Conservation (phyloP, 1,139 yeast species). For the Candida labiduridarum region DNA sequence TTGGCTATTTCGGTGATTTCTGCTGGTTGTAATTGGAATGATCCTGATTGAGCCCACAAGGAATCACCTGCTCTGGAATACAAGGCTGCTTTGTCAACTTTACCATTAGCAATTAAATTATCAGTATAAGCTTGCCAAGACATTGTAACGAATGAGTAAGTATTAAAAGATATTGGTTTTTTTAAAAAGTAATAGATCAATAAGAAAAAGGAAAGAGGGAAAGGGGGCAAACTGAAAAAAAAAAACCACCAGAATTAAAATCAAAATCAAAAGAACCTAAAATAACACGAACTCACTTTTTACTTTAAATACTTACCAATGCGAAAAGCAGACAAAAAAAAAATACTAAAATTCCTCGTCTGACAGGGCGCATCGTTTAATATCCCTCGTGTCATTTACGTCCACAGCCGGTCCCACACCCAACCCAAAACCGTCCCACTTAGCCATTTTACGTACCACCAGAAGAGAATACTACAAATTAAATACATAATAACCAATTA, state of each 20-base stretch:
- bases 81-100: constrained; percentile 88
- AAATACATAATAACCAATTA: not conserved
- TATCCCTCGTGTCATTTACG: not conserved
- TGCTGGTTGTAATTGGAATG: constrained; percentile 63
- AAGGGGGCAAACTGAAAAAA: not conserved
- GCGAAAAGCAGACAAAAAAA: not conserved
- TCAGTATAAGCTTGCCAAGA: constrained; percentile 86
- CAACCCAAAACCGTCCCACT: not conserved
- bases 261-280: not conserved
- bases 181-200: constrained; percentile 1
- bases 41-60: constrained; percentile 86
- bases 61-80: constrained; percentile 95
- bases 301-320: not conserved
- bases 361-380: no score
- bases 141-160: constrained; percentile 22
- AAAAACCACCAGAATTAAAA: not conserved
- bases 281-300: not conserved
- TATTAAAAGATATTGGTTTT: not conserved
- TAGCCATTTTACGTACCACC: not conserved
- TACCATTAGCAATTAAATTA: constrained; percentile 81
- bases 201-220: not conserved
- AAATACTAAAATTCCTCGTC: no score
- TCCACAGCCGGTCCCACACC: not conserved
- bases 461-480: not conserved
- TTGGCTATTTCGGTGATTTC: constrained; percentile 76